phyloP scores from a whole-genome alignment of 768 basidiomycete genomes.

The Macrolepiota albuminosa region DNA sequence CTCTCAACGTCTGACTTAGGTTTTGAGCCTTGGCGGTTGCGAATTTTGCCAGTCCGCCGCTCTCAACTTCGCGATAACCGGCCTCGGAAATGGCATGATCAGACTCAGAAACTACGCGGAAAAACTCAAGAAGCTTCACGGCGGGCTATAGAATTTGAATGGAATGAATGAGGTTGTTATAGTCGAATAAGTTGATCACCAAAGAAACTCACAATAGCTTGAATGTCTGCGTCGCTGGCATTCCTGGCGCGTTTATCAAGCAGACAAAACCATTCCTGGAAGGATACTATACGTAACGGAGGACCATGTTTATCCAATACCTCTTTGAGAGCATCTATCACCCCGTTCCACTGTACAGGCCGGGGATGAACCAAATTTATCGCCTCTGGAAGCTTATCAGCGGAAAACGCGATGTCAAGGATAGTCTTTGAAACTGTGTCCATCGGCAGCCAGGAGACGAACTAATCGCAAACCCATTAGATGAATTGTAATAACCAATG shows the following conservation, averaged over 20 bases:
- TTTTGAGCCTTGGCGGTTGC: constrained; percentile 8
- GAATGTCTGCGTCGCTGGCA: background rate
- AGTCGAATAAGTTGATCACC: background rate
- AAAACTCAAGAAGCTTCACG: constrained; percentile 29
- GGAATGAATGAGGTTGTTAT: background rate
- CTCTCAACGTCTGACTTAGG: constrained; percentile 11
- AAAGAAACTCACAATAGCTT: constrained; percentile 5
- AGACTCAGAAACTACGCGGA: constrained; percentile 21
- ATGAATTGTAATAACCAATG: background rate
- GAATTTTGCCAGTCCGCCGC: constrained; percentile 13
- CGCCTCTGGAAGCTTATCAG: constrained; percentile 19
- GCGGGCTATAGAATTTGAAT: constrained; percentile 21
- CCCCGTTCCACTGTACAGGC: constrained; percentile 26
- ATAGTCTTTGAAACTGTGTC: constrained; percentile 23
- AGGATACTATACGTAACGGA: constrained; percentile 2
- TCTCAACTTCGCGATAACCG: constrained; percentile 5
- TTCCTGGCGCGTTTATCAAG: constrained; percentile 13
- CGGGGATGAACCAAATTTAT: constrained; percentile 36
- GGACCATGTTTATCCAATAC: background rate
- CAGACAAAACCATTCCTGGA: constrained; percentile 14
- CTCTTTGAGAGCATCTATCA: constrained; percentile 18
- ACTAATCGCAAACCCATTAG: constrained; percentile 15
- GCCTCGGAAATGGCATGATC: constrained; percentile 12
- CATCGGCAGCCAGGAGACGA: constrained; percentile 38
- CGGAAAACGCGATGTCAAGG: constrained; percentile 24